Percentiles rank a stretch among this genome's conserved stretches.
Evolutionary conservation across 2,329 filamentous ascomycete species (phyloP).

Genomic region (Pleomassaria siparia): DNA sequence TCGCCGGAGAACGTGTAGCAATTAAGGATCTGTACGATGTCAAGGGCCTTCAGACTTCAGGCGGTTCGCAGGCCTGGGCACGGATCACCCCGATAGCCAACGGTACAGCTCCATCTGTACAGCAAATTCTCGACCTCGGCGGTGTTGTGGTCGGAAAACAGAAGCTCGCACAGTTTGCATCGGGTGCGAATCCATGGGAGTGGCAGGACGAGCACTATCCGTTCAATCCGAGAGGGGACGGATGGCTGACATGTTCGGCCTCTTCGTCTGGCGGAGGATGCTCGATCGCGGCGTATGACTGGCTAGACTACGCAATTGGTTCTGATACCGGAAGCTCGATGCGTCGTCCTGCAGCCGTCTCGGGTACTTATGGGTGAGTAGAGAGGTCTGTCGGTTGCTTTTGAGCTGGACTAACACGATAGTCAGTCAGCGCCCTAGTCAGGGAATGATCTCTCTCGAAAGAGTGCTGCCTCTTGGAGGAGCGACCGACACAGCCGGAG

Average conservation of each 20-base stretch:
- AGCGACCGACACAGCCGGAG: slow-evolving; percentile 29
- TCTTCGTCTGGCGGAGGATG: slow-evolving; percentile 43
- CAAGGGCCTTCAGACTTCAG: slow-evolving; percentile 27
- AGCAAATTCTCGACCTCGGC: slow-evolving; percentile 28
- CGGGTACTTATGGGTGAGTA: slow-evolving; percentile 47
- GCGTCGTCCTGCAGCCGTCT: slow-evolving; percentile 47
- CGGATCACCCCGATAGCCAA: slow-evolving; percentile 19
- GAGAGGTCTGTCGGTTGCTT: background rate
- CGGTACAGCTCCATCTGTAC: slow-evolving; percentile 23
- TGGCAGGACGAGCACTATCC: slow-evolving; percentile 41
- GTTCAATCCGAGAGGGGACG: slow-evolving; percentile 46
- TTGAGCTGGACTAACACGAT: background rate
- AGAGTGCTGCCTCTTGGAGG: slow-evolving; percentile 24
- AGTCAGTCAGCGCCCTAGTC: slow-evolving; percentile 24
- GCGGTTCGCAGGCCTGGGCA: slow-evolving; percentile 27
- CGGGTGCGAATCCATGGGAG: slow-evolving; percentile 28
- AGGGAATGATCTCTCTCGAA: slow-evolving; percentile 28
- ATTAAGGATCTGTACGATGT: slow-evolving; percentile 32
- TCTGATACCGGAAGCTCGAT: slow-evolving; percentile 52
- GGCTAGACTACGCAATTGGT: slow-evolving; percentile 50
- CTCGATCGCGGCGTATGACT: slow-evolving; percentile 46
- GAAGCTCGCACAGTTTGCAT: slow-evolving; percentile 53
- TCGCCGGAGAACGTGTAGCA: slow-evolving; percentile 29
- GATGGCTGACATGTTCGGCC: slow-evolving; percentile 26
- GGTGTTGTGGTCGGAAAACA: slow-evolving; percentile 56